Percentiles rank a stretch among this genome's conserved stretches.
These are phyloP conservation scores for Waltiozyma sp. DNA, from an alignment of 1,139 yeast genomes.

Conservation along the genomic window DNA sequence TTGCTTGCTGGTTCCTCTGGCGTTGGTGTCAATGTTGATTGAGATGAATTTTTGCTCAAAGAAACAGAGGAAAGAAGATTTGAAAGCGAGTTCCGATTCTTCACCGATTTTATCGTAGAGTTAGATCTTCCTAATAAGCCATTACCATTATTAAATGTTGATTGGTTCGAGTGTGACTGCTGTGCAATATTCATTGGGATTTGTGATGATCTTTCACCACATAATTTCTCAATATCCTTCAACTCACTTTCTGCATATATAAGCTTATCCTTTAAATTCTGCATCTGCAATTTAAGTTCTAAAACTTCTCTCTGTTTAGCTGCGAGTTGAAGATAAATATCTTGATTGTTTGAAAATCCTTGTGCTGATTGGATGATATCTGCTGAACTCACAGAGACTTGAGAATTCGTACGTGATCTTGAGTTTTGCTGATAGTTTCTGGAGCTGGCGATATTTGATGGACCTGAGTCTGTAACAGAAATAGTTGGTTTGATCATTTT, in stretches of 20 bases:
- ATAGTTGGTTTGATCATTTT: background rate
- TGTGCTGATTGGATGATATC: background rate
- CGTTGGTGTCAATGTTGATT: background rate
- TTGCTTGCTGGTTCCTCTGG: background rate
- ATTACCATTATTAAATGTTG: background rate
- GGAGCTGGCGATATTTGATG: background rate
- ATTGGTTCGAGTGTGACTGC: slow-evolving; percentile 1
- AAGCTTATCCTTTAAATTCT: slow-evolving; percentile 24
- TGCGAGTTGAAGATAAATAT: slow-evolving; percentile 23
- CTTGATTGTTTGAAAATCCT: background rate
- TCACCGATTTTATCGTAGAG: background rate
- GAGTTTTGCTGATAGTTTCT: background rate
- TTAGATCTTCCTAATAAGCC: background rate
- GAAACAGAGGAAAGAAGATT: background rate
- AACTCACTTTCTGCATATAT: slow-evolving; percentile 26
- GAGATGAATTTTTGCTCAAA: background rate
- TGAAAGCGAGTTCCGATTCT: background rate
- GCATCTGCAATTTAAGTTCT: slow-evolving; percentile 28
- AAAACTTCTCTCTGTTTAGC: slow-evolving; percentile 32
- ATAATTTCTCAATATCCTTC: slow-evolving; percentile 22
- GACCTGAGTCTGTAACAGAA: background rate
- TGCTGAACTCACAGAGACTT: background rate
- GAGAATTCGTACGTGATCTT: background rate
- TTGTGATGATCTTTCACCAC: slow-evolving; percentile 9
- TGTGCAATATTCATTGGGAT: slow-evolving; percentile 1